phyloP scores from a whole-genome alignment of 139 green algal genomes.

The Gonium pectorale region DNA sequence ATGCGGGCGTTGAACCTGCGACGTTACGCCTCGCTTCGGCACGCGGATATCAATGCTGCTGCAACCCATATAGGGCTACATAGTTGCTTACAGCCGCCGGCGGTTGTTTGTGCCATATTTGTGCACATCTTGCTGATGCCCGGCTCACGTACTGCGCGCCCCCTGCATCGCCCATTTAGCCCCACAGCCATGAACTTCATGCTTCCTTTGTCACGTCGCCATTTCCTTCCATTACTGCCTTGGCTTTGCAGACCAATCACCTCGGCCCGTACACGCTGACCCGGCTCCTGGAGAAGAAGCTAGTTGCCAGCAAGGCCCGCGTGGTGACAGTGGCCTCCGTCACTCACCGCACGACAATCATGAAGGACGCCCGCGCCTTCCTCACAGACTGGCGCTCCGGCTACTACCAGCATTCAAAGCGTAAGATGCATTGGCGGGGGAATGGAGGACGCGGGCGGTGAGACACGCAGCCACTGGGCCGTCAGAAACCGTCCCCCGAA shows the following conservation, averaged over 20 bases:
- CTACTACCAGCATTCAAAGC: slow-evolving; percentile 62
- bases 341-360: slow-evolving; percentile 53
- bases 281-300: slow-evolving; percentile 74
- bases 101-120: no score
- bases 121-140: no score
- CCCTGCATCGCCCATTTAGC: no score
- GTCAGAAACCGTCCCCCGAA: slow-evolving; percentile 36
- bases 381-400: slow-evolving; percentile 53
- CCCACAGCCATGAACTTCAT: no score
- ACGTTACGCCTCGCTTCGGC: no score
- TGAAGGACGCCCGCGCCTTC: slow-evolving; percentile 53
- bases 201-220: no score
- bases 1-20: no score
- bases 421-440: neutral
- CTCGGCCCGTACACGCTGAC: slow-evolving; percentile 84
- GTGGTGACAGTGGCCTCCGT: slow-evolving; percentile 64
- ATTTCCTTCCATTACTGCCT: neutral
- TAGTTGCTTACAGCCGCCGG: no score
- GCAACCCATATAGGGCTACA: no score
- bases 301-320: slow-evolving; percentile 54
- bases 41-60: no score
- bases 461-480: slow-evolving; percentile 27
- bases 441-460: no score
- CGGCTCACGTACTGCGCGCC: no score
- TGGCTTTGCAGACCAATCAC: slow-evolving; percentile 71